Base-by-base conservation (phyloP, 768 basidiomycete genomes). In the Macrolepiota dolichaula region DNA sequence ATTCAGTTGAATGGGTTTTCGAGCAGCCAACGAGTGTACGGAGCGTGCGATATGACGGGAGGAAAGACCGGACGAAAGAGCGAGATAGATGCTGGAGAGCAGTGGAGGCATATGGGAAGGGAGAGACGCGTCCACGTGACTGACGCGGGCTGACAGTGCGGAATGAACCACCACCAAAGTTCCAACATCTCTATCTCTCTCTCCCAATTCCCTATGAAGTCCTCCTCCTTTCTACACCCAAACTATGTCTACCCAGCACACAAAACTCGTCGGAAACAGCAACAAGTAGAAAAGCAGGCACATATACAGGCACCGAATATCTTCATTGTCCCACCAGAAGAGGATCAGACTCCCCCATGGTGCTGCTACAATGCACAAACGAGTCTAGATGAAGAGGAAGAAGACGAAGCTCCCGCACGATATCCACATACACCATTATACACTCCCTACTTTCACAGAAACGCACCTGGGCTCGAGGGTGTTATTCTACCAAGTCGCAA, bases 251-350 rank as follows among this genome's bases (percentile, higher is more conserved):
- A 52, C 19, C 29, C 29, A 59, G n/a, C 56, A 55, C 49, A n/a
- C 44, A 24, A 37, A 37, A 15, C 22, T 9, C 47, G 22, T 46
- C 29, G 38, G 15, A 27, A 27, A 5, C 46, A 35, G 13, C 42
- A 55, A 63, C 32, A 52, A 63, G 40, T 64, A 57, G 62, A 49
- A 36, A 29, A 68, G 53, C 63, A 69, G 51, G 72, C 82, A 73
- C 84, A 49, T 40, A 29, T 68, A 55, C 63, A 69, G 51, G 72
- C 82, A 73, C 84, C 84, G 24, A 76, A 79, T 58, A 82, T 86
- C 60, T 83, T 82, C 62, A 77, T 86, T 27, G 70, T 80, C 38
- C 85, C 85, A 15, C 85, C 85, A 22, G 84, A 81, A 66, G 85
- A 87, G 70, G 85, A 86, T 61, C 68, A 79, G 19, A 56, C 70